Evolutionary conservation across 768 basidiomycete species (phyloP).

Genomic region (Rhizopogon vinicolor): DNA sequence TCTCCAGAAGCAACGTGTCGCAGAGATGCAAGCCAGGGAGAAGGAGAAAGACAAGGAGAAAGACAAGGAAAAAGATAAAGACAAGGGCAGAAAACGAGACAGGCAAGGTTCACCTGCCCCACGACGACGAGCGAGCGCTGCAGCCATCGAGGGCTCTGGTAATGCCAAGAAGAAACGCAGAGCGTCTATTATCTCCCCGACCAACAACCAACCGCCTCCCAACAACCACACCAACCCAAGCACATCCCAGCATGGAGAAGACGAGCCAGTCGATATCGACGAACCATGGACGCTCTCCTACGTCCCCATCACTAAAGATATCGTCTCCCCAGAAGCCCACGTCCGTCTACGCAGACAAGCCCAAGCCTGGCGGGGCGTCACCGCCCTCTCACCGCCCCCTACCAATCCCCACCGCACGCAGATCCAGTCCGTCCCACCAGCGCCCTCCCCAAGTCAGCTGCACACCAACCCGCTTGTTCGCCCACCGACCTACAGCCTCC

Average conservation of each 20-base stretch:
- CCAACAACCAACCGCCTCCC: background rate
- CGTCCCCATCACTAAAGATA: slow-evolving; percentile 42
- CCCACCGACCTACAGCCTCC: slow-evolving; percentile 60
- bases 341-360: slow-evolving; percentile 54
- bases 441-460: slow-evolving; percentile 6
- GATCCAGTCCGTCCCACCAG: slow-evolving; percentile 24
- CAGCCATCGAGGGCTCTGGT: slow-evolving; percentile 29
- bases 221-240: slow-evolving; percentile 10
- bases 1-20: slow-evolving; percentile 26
- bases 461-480: slow-evolving; percentile 37
- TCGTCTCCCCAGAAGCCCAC: slow-evolving; percentile 38
- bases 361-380: slow-evolving; percentile 61
- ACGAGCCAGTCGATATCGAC: slow-evolving; percentile 48
- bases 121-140: slow-evolving; percentile 28
- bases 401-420: slow-evolving; percentile 22
- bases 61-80: slow-evolving; percentile 30
- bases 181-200: slow-evolving; percentile 21
- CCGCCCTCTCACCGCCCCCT: slow-evolving; percentile 38
- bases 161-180: slow-evolving; percentile 33
- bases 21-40: background rate
- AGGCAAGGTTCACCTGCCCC: slow-evolving; percentile 18
- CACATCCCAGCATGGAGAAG: slow-evolving; percentile 26
- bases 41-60: slow-evolving; percentile 19
- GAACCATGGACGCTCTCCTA: slow-evolving; percentile 43
- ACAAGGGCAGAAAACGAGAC: slow-evolving; percentile 21